Evolutionary conservation across 2,329 filamentous ascomycete species (phyloP), one percentile per base, ranked within the genome.

Genomic region (Phialemonium atrogriseum): DNA sequence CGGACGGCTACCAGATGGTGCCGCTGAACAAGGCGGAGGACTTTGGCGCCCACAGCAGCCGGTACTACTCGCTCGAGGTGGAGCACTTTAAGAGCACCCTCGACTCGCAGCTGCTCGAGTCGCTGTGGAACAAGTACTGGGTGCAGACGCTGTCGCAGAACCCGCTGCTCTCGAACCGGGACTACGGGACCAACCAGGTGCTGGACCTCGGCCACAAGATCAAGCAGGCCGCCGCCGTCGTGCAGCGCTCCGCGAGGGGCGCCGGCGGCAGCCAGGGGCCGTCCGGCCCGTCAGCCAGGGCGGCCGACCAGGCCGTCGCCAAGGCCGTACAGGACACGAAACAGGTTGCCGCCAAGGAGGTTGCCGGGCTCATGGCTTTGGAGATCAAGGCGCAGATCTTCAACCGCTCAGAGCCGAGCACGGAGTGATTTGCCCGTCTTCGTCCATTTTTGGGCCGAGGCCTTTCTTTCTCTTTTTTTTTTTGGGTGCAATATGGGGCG

Each of bases 81-180:
- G 86, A 86, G 19, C 86, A 94, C 59, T 98, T 86, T 71, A 96
- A 96, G 64, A 91, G 84, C 41, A 82, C 83, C 0, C 78, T 98
- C 17, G 91, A 98, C 59, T 73, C 79, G 2, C 82, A 87, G 47
- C 70, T 98, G 15, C 68, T 98, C 5, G 85, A 93, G 50, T 72
- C 86, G 31, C 68, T 98, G 18, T 96, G 91, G 91, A 94, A 95
- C 66, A 96, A 96, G 59, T 98, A 98, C 67, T 94, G 87, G 91
- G 88, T 95, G 20, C 84, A 93, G 51, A 98, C 91, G 5, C 73
- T 98, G 13, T 93, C 86, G 19, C 85, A 94, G 47, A 91, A 79
- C 46, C 88, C 89, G 14, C 71, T 95, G 5, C 80, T 94, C 47
- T 87, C 85, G 34, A 96, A 94, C 51, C 83, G 88, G 41, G 89